Base-by-base conservation (phyloP, 257 asterid genomes). In the Forsythia viridissima region DNA sequence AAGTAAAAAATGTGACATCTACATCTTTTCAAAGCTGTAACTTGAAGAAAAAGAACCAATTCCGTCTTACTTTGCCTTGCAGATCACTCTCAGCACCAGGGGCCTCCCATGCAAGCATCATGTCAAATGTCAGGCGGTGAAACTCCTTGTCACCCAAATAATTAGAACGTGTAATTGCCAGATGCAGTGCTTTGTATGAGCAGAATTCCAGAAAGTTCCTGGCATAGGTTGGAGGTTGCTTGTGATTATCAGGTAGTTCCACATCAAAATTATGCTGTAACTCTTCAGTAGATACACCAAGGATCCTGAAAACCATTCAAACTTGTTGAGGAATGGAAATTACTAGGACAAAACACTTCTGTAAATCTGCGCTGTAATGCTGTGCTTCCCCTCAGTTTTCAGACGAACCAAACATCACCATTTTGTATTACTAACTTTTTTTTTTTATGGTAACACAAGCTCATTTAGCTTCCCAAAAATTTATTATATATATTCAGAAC, bases 71-170 rank as follows among this genome's bases (percentile, higher is more conserved):
- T 16, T 72, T 70, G 80, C 86, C 85, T 43, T 80, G 79, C 65
- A 72, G 82, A 75, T 82, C 84, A 82, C 76, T 87, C 55, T 85
- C 90, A 69, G 76, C 85, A 71, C 85, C 90, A 71, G 97, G 94
- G 73, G 74, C 89, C 86, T 94, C 98, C 98, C 98, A 94, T 61
- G 98, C 97, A 70, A 92, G 87, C 98, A 94, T 94, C 97, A 94
- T 92, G 82, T 94, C 98, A 83, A 91, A 94, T 79, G 89, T 88
- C 79, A 92, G 88, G 59, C 88, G 87, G 55, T 92, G 89, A 82
- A 94, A 94, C 66, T 91, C 93, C 82, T 85, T 90, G 80, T 90
- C 87, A 24, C 87, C 87, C 81, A 94, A 77, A 80, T 91, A 94
- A 86, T 92, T 87, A 55, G 93, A 85, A n/a, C 73, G 87, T 57